Evolutionary conservation across 1,284 basidiomycete species (phyloP).

Genomic region (Fomes fomentarius): DNA sequence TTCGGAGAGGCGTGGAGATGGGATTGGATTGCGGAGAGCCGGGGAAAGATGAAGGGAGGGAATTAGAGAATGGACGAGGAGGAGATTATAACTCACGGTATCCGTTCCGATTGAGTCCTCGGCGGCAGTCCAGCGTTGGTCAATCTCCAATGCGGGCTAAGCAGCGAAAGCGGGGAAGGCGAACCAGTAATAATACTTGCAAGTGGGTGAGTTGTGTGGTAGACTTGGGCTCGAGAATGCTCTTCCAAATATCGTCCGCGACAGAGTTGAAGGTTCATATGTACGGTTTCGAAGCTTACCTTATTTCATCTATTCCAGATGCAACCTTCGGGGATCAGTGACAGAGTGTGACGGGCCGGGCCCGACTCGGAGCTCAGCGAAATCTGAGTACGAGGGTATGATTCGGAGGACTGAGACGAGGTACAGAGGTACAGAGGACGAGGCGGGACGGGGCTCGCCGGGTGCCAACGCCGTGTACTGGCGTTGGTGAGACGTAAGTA

Average conservation of each 20-base stretch:
- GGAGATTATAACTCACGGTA: slow-evolving; percentile 44
- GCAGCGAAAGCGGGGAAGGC: slow-evolving; percentile 91
- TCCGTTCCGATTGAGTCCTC: slow-evolving; percentile 40
- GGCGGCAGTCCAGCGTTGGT: slow-evolving; percentile 55
- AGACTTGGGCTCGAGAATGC: slow-evolving; percentile 53
- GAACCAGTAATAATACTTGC: slow-evolving; percentile 98
- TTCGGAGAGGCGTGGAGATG: slow-evolving; percentile 45
- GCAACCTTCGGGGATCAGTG: no score
- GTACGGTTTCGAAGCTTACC: no score
- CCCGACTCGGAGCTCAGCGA: no score
- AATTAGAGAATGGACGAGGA: background rate
- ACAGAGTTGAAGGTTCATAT: slow-evolving; percentile 77
- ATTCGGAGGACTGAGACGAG: no score
- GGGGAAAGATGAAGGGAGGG: background rate
- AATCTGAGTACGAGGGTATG: no score
- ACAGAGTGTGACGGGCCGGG: no score
- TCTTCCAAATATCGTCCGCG: slow-evolving; percentile 72
- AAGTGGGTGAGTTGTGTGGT: slow-evolving; percentile 72
- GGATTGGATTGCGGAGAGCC: slow-evolving; percentile 56
- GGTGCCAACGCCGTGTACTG: no score
- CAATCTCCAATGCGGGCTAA: slow-evolving; percentile 87
- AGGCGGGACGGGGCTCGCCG: no score
- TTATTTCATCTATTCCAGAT: no score
- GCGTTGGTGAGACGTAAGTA: no score
- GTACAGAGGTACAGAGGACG: no score